Conservation (phyloP, 192 early-diverging fungal genomes). For the Coemansia sp. region DNA sequence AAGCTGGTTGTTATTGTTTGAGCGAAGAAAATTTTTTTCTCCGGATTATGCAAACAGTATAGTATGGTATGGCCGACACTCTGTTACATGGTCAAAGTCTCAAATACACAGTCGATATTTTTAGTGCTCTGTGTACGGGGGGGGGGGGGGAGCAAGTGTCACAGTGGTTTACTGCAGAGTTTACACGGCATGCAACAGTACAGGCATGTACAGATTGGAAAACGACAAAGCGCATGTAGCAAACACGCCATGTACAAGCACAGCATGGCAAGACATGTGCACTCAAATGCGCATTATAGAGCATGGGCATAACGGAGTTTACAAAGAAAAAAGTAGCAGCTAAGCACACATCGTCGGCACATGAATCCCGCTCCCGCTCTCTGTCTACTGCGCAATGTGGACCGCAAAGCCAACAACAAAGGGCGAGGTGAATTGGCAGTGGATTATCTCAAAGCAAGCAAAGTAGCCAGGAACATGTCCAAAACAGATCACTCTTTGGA, state of each 20-base stretch:
- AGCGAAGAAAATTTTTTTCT: too few species aligned
- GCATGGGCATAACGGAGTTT: background rate
- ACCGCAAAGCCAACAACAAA: background rate
- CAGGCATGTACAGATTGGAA: background rate
- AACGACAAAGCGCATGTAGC: background rate
- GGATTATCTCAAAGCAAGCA: background rate
- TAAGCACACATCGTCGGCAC: background rate
- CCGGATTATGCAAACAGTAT: background rate
- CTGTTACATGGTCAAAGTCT: background rate
- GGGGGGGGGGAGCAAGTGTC: background rate
- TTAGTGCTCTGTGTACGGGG: background rate
- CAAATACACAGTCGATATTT: background rate
- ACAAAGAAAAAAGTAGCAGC: background rate
- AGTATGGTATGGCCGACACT: background rate
- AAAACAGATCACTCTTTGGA: background rate
- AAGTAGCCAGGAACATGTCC: background rate
- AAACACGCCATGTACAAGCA: too few species aligned
- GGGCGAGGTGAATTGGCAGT: background rate
- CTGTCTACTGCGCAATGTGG: background rate
- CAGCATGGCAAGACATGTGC: too few species aligned
- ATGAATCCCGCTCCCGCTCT: background rate
- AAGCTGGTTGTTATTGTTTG: too few species aligned
- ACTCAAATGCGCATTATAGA: background rate
- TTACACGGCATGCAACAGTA: background rate
- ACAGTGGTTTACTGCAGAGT: background rate